A percentile compares a stretch with the other conserved stretches of the same genome.
These are phyloP conservation scores for Miscanthus lutarioriparius DNA, from an alignment of 176 grass and related monocot species.

Conservation along the genomic window DNA sequence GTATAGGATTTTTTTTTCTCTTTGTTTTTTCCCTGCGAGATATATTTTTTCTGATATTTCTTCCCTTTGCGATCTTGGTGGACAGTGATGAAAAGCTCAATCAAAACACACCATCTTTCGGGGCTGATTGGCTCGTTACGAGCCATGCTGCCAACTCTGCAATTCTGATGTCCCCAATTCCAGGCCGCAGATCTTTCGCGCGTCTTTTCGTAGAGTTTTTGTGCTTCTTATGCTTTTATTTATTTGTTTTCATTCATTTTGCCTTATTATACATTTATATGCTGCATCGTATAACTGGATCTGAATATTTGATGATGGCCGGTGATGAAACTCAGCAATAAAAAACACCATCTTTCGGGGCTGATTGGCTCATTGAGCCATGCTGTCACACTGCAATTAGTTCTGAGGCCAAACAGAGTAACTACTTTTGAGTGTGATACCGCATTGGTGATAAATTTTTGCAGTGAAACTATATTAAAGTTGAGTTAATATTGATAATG, in stretches of 20 bases:
- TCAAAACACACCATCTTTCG: conserved; percentile 56
- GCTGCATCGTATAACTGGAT: fast-evolving
- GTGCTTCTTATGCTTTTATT: background rate
- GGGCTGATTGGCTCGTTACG: conserved; percentile 4
- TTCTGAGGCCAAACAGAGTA: conserved; percentile 12
- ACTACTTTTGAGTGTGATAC: background rate
- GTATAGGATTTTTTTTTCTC: too few relatives aligned
- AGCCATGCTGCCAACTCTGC: conserved; percentile 44
- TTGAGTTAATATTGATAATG: too few relatives aligned
- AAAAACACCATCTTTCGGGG: conserved; percentile 30
- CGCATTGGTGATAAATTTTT: background rate
- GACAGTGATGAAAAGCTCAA: conserved; percentile 42
- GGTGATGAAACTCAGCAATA: conserved; percentile 9
- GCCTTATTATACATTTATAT: background rate
- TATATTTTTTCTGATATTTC: background rate
- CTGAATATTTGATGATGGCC: background rate
- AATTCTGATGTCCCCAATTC: conserved; percentile 35
- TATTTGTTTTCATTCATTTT: too few relatives aligned
- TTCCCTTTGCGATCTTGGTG: background rate
- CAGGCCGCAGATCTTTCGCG: background rate
- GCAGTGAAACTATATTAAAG: too few relatives aligned
- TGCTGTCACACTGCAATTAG: conserved; percentile 44
- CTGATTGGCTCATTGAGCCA: background rate
- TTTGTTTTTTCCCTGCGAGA: background rate
- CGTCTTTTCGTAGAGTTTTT: background rate